phyloP scores from a whole-genome alignment of 352 stramenopile genomes.

The Phytopythium oedochilum region DNA sequence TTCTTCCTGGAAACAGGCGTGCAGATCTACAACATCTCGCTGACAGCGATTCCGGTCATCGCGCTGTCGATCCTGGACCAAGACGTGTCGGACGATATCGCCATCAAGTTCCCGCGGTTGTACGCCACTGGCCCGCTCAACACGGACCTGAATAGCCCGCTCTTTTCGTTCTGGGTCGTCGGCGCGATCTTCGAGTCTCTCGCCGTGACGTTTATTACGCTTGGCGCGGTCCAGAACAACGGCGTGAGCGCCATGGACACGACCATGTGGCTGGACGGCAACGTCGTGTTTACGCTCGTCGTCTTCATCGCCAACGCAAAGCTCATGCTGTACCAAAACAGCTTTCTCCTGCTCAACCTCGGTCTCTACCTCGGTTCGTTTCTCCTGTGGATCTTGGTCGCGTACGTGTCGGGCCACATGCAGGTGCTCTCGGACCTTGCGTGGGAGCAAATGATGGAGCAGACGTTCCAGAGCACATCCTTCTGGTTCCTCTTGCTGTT shows the following conservation, averaged over 20 bases:
- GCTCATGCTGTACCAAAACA: conserved; percentile 78
- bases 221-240: conserved; percentile 34
- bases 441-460: conserved; percentile 69
- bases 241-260: conserved; percentile 29
- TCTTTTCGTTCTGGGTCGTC: conserved; percentile 67
- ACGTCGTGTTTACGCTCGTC: conserved; percentile 78
- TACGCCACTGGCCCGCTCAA: conserved; percentile 60
- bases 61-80: conserved; percentile 66
- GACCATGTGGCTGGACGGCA: conserved; percentile 76
- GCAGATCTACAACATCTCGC: conserved; percentile 75
- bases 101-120: conserved; percentile 66
- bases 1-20: conserved; percentile 80
- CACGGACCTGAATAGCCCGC: conserved; percentile 56
- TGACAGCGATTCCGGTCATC: conserved; percentile 71
- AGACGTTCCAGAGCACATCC: conserved; percentile 38
- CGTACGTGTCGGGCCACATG: conserved; percentile 47
- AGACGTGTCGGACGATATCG: conserved; percentile 61
- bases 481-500: conserved; percentile 67
- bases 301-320: conserved; percentile 74
- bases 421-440: conserved; percentile 57
- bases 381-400: conserved; percentile 55
- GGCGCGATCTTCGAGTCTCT: conserved; percentile 71
- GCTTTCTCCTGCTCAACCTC: conserved; percentile 66
- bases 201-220: conserved; percentile 53
- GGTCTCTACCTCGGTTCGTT: conserved; percentile 59